Base-by-base conservation (phyloP, 1,284 basidiomycete species). In the Heliocybe sulcata region DNA sequence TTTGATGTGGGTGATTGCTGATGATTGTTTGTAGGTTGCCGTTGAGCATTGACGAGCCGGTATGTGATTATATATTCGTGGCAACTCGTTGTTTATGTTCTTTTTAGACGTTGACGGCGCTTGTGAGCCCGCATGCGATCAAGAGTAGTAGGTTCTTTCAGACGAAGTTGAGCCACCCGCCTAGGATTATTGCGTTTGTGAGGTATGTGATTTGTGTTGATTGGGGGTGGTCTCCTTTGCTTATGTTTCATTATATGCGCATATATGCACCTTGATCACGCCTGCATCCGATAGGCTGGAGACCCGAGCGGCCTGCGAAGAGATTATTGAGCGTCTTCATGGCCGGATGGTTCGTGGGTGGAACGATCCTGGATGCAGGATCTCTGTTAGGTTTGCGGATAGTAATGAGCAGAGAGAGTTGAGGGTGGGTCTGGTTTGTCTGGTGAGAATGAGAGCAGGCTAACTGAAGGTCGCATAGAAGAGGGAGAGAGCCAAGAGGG, bases 261-360 rank as follows among this genome's bases (percentile, higher is more conserved):
- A 33, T n/a, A 35, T 12, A 31, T 12, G 29, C 29, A 31, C 29
- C 6, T n/a, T n/a, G n/a, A n/a, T n/a, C n/a, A 54, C 8, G 11
- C 35, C 26, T 47, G 19, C 38, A 35, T 35, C 57, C 45, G 26
- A 3, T 58, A 89, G 87, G 53, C 71, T 90, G 33, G 86, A 89
- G 59, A 81, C 74, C 27, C 81, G 86, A 19, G 27, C 60, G 0
- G 85, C 83, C 0, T 87, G 87, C 1, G 84, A 88, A 62, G 85
- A 89, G 55, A 75, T 85, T 54, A 80, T 89, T 47, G 84, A 87
- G 58, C 77, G 82, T 33, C 72, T 90, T 31, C 86, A 90, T 65
- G 87, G 87, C 2, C 76, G 84, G 9, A 81, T 87, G 78, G 84
- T 90, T n/a, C 75, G 85, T 45, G 86, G 87, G 3, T 83, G 79